Conservation (phyloP, 2,329 filamentous ascomycete genomes). For the Ophiostoma triangulosporum region DNA sequence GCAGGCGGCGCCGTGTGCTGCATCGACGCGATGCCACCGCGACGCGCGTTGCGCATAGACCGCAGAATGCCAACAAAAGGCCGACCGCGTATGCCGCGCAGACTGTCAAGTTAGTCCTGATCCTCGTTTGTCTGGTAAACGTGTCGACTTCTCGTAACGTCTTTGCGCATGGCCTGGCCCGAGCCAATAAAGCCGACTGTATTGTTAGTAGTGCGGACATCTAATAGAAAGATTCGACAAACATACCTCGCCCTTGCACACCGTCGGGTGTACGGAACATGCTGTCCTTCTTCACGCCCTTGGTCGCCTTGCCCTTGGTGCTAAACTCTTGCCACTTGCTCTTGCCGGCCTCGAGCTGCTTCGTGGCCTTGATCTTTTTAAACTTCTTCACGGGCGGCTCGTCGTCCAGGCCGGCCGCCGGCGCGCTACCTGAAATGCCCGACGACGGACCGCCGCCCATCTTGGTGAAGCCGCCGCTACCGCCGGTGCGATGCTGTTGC, state of each 20-base stretch:
- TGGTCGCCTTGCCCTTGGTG: constrained; percentile 58
- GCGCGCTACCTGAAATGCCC: not conserved
- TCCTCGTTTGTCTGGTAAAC: constrained; percentile 71
- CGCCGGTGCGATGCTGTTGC: constrained; percentile 8
- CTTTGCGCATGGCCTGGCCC: constrained; percentile 91
- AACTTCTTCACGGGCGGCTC: constrained; percentile 68
- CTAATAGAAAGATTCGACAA: no score
- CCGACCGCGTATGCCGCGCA: no score
- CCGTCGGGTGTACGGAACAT: constrained; percentile 93
- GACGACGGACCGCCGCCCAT: not conserved
- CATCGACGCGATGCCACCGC: no score
- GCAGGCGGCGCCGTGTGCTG: no score
- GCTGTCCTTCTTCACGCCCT: constrained; percentile 69
- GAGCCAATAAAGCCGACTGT: constrained; percentile 92
- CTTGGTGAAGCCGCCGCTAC: constrained; percentile 13
- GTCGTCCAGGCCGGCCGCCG: constrained; percentile 20
- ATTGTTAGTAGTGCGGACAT: constrained; percentile 16
- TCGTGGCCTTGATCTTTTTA: constrained; percentile 84
- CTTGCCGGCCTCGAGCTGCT: constrained; percentile 81
- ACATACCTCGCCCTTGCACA: constrained; percentile 69
- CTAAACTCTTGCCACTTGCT: constrained; percentile 92
- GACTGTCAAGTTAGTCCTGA: constrained; percentile 48
- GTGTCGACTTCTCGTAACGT: constrained; percentile 67
- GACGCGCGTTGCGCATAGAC: no score
- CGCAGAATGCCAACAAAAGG: no score